phyloP scores from a whole-genome alignment of 805 yeast species.

The Barnettozyma vustinii region DNA sequence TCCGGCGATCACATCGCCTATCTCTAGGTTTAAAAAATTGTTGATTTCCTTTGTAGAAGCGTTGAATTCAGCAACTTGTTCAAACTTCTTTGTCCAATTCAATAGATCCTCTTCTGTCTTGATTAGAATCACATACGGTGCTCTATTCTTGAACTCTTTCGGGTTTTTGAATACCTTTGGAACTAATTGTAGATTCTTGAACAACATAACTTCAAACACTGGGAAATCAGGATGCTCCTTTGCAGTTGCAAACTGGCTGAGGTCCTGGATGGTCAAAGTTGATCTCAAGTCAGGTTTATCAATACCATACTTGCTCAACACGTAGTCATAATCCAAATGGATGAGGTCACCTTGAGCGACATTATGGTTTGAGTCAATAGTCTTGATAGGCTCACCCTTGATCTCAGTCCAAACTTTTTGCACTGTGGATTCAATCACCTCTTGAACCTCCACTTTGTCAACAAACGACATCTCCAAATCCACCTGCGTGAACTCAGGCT shows the following conservation, averaged over 20 bases:
- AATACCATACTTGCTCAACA: constrained; percentile 71
- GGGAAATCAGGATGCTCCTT: constrained; percentile 45
- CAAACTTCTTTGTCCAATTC: constrained; percentile 39
- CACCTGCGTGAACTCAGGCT: constrained; percentile 97
- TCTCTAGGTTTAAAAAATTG: constrained; percentile 34
- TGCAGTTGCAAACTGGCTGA: constrained; percentile 24
- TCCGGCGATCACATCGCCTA: constrained; percentile 74
- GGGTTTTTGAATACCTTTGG: constrained; percentile 37
- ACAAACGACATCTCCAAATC: constrained; percentile 93
- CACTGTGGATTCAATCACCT: constrained; percentile 55
- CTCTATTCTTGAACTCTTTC: constrained; percentile 46
- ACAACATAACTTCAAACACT: constrained; percentile 67
- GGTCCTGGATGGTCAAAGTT: constrained; percentile 29
- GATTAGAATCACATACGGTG: constrained; percentile 53
- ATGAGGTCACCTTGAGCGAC: constrained; percentile 27
- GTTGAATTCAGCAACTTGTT: constrained; percentile 28
- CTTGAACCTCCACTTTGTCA: constrained; percentile 58
- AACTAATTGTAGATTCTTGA: constrained; percentile 28
- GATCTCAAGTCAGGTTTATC: constrained; percentile 93
- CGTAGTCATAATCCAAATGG: constrained; percentile 59
- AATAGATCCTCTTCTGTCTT: constrained; percentile 33
- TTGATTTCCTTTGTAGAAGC: constrained; percentile 9
- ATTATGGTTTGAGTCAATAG: constrained; percentile 17
- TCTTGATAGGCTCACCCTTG: constrained; percentile 27
- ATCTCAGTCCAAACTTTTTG: constrained; percentile 49